Evolutionary conservation across 129 eudicot species (phyloP), one percentile per base, ranked within the genome.

Genomic region (Logfia minima): DNA sequence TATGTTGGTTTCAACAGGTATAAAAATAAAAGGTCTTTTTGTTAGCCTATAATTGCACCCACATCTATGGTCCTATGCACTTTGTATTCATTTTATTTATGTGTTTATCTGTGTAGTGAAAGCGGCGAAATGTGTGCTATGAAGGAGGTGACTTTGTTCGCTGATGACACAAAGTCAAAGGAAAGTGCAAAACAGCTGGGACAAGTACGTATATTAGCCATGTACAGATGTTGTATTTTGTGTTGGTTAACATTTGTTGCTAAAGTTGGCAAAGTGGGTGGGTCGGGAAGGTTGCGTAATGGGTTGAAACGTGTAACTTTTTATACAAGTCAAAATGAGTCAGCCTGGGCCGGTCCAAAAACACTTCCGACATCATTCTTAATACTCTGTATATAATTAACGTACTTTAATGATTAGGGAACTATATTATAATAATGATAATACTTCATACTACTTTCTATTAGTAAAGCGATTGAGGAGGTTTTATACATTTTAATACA

Each of bases 111-210:
- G 71, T 84, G 76, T 76, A 94, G 99, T 83, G 99, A 94, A 68
- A 91, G 88, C 29, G 99, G 99, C 11, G 97, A 91, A 85, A 94
- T 94, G 99, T 94, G 99, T 82, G 99, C 99, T 43, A 94, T 94
- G 97, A 94, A 94, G 90, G 99, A 94, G 83, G 99, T 94, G 61
- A 94, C 98, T 17, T 81, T 94, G 74, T 89, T 91, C 71, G 80
- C 96, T 26, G 99, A 94, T 75, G 99, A 94, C 83, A 84, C 93
- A 16, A 91, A 89, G 85, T 91, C 99, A 34, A 94, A 85, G 80
- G 99, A 94, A 86, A 85, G 97, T 87, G 96, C 94, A 24, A 87
- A 86, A 85, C 99, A 94, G 83, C 86, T 94, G 84, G 90, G 87
- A 61, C 97, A 89, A 85, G 99, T 91, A 78, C 70, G 90, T 84